These are phyloP conservation scores for Amanita pallidorosea DNA, from an alignment of 768 basidiomycete genomes.

Conservation along the genomic window DNA sequence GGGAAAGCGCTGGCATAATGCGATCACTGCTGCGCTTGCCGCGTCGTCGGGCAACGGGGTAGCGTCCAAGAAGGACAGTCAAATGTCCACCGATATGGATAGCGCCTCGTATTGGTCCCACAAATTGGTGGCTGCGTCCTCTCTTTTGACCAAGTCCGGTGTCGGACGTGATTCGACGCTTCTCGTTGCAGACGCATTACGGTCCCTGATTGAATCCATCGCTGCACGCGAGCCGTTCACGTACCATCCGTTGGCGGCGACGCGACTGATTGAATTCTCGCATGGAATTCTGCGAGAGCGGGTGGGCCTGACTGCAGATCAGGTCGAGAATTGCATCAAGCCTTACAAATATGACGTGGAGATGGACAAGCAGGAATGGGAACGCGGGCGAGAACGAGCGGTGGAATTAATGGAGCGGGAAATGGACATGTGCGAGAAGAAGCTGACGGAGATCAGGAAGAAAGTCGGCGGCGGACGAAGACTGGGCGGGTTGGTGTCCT, in stretches of 20 bases:
- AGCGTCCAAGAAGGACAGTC: not conserved
- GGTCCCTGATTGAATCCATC: slow-evolving; percentile 84
- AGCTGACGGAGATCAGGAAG: slow-evolving; percentile 77
- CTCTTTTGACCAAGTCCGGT: slow-evolving; percentile 90
- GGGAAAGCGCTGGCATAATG: slow-evolving; percentile 2
- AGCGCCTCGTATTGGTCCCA: slow-evolving; percentile 91
- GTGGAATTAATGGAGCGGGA: slow-evolving; percentile 81
- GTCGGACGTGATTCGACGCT: slow-evolving; percentile 91
- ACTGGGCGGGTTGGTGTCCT: slow-evolving; percentile 63
- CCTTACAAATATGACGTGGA: slow-evolving; percentile 99
- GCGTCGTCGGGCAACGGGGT: not conserved
- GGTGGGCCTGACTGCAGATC: slow-evolving; percentile 90
- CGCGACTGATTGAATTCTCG: slow-evolving; percentile 84
- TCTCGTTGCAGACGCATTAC: slow-evolving; percentile 88
- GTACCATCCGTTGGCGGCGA: slow-evolving; percentile 80
- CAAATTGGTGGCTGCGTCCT: slow-evolving; percentile 91
- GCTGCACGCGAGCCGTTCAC: slow-evolving; percentile 85
- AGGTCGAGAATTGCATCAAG: slow-evolving; percentile 99
- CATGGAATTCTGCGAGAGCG: slow-evolving; percentile 90
- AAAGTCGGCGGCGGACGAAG: slow-evolving; percentile 83
- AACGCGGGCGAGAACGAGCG: slow-evolving; percentile 63
- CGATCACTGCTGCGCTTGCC: not conserved
- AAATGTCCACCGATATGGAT: slow-evolving; percentile 50
- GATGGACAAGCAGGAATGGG: slow-evolving; percentile 90
- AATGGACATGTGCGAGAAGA: slow-evolving; percentile 71